Conservation (phyloP, 805 yeast species). For the Metschnikowia aberdeeniae region DNA sequence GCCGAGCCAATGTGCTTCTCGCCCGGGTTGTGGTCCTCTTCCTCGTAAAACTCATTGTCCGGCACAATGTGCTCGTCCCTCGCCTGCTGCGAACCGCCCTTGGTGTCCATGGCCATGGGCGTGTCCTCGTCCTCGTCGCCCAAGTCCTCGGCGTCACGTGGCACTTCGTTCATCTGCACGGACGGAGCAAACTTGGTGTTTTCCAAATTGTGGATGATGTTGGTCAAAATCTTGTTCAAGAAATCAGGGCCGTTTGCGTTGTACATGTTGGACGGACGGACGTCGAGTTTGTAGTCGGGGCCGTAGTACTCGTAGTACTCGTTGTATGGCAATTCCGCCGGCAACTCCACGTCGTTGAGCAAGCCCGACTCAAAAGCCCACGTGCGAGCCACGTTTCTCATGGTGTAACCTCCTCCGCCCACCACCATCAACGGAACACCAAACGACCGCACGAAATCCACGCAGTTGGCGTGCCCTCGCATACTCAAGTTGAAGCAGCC, state of each 20-base stretch:
- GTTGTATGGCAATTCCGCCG: constrained; percentile 82
- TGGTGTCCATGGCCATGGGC: constrained; percentile 72
- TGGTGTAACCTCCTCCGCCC: constrained; percentile 99
- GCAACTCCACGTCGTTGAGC: constrained; percentile 72
- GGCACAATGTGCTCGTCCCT: constrained; percentile 71
- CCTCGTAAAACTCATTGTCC: constrained; percentile 74
- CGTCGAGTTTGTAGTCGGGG: constrained; percentile 93
- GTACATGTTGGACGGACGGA: constrained; percentile 92
- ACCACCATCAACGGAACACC: constrained; percentile 88
- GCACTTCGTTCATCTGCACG: constrained; percentile 87
- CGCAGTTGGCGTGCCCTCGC: constrained; percentile 95
- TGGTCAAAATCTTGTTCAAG: constrained; percentile 74
- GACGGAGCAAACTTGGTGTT: constrained; percentile 96
- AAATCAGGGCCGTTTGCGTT: constrained; percentile 94
- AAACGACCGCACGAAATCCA: constrained; percentile 78
- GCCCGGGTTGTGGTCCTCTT: constrained; percentile 46
- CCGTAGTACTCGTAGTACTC: constrained; percentile 97
- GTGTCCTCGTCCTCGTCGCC: constrained; percentile 88
- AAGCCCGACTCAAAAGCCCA: constrained; percentile 95
- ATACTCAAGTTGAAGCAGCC: constrained; percentile 95
- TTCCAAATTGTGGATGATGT: constrained; percentile 73
- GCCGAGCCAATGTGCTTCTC: constrained; percentile 26
- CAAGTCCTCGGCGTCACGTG: constrained; percentile 79
- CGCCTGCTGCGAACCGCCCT: constrained; percentile 86
- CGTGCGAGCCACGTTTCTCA: constrained; percentile 91